phyloP scores from a whole-genome alignment of 2,329 filamentous ascomycete species.

The Cladosporium oxysporum region DNA sequence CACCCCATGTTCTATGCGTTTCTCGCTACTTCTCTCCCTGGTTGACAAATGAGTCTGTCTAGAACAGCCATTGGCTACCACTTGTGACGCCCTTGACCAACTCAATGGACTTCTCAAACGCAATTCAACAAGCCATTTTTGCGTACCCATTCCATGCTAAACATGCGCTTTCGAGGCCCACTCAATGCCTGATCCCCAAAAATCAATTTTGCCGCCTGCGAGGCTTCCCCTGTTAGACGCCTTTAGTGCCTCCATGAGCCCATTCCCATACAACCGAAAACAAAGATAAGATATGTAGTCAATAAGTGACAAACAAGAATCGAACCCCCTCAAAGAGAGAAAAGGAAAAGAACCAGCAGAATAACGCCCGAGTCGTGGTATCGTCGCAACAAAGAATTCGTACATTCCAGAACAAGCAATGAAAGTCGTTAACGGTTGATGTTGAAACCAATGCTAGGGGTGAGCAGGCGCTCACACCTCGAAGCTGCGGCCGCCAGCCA shows the following conservation, averaged over 20 bases:
- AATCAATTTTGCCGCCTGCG: slow-evolving; percentile 14
- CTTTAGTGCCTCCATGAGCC: background rate
- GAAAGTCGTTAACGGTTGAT: slow-evolving; percentile 2
- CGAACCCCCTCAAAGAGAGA: background rate
- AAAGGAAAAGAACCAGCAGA: background rate
- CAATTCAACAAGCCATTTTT: background rate
- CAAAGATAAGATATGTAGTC: slow-evolving; percentile 7
- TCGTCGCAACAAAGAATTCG: slow-evolving; percentile 18
- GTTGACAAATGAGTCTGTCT: background rate
- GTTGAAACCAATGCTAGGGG: background rate
- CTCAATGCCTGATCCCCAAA: background rate
- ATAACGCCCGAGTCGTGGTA: slow-evolving; percentile 19
- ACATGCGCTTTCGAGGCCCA: background rate
- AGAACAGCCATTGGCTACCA: background rate
- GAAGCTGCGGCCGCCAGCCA: slow-evolving; percentile 10
- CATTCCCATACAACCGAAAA: background rate
- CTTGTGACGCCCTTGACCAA: background rate
- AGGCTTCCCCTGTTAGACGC: slow-evolving; percentile 1
- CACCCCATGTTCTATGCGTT: background rate
- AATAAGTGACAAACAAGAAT: slow-evolving; percentile 13
- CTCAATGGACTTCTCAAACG: background rate
- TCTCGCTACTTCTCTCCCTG: background rate
- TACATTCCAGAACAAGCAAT: slow-evolving; percentile 12
- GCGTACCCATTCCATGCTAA: background rate
- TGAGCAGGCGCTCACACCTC: slow-evolving; percentile 1